These are phyloP conservation scores for Pisolithus sp. DNA, from an alignment of 768 basidiomycete species.

Conservation along the genomic window DNA sequence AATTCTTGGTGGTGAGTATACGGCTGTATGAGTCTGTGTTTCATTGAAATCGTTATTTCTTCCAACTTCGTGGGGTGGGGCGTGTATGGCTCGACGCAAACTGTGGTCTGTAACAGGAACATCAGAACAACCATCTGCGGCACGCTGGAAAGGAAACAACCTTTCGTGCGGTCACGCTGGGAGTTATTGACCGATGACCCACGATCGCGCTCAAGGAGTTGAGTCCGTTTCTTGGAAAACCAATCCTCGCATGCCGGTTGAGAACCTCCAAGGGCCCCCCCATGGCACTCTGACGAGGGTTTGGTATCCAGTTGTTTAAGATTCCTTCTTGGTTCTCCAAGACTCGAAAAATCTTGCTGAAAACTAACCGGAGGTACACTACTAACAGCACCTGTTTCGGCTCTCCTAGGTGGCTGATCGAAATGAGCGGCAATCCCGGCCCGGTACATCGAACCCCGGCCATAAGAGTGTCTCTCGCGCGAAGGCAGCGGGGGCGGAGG, in stretches of 20 bases:
- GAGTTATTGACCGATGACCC: constrained; percentile 9
- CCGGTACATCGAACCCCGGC: background rate
- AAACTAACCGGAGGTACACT: no score
- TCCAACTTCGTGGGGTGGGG: no score
- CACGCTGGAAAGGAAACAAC: background rate
- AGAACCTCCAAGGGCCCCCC: constrained; percentile 3
- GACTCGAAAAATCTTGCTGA: background rate
- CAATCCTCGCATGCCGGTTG: constrained; percentile 8
- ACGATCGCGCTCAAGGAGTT: constrained; percentile 1
- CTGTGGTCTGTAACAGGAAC: no score
- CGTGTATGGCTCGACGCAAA: no score
- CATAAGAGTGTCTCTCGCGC: background rate
- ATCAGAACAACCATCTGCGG: background rate
- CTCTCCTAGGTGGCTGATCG: constrained; percentile 3
- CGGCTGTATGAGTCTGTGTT: no score
- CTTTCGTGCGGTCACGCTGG: background rate
- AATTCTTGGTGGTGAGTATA: no score
- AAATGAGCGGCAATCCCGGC: background rate
- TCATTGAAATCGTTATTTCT: no score
- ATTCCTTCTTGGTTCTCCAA: background rate
- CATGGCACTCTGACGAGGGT: constrained; percentile 11
- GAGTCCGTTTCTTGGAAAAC: constrained; percentile 8
- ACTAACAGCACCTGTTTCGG: background rate
- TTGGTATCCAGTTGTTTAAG: background rate
- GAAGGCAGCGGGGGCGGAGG: background rate